A percentile compares a stretch with the other conserved stretches of the same genome.
Evolutionary conservation across 805 yeast genomes (phyloP).

Genomic region (Lipomyces spencermartinsiae): DNA sequence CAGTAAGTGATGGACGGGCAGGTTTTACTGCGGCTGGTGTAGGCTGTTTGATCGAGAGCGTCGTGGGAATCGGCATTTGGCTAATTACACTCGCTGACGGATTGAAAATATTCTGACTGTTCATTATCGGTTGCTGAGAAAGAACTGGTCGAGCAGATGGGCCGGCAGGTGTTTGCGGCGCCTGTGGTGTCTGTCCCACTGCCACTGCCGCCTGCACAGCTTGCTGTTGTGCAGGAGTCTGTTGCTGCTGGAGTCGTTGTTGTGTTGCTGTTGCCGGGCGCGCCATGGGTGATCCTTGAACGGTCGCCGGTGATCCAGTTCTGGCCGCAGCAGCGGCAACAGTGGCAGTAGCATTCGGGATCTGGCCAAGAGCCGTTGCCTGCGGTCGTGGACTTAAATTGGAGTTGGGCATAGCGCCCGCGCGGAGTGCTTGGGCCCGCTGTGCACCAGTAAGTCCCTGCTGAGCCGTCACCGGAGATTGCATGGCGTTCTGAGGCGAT

Average conservation of each 20-base stretch:
- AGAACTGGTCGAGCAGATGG: slow-evolving; percentile 44
- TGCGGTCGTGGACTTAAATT: slow-evolving; percentile 28
- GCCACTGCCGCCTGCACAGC: slow-evolving; percentile 19
- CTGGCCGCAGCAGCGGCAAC: slow-evolving; percentile 17
- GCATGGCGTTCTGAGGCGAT: slow-evolving; percentile 29
- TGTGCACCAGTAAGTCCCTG: slow-evolving; percentile 10
- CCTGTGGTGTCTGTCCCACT: slow-evolving; percentile 8
- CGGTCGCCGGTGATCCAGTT: slow-evolving; percentile 14
- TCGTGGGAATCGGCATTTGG: slow-evolving; percentile 61
- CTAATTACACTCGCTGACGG: slow-evolving; percentile 42
- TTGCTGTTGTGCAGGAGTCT: slow-evolving; percentile 15
- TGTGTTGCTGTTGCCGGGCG: slow-evolving; percentile 39
- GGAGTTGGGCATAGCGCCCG: slow-evolving; percentile 15
- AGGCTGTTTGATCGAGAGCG: slow-evolving; percentile 68
- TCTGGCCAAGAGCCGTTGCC: slow-evolving; percentile 14
- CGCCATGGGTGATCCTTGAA: slow-evolving; percentile 23
- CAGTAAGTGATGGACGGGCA: slow-evolving; percentile 80
- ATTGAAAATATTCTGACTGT: slow-evolving; percentile 48
- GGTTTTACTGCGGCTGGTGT: slow-evolving; percentile 69
- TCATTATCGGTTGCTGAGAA: slow-evolving; percentile 47
- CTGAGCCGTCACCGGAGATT: slow-evolving; percentile 22
- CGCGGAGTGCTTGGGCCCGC: slow-evolving; percentile 25
- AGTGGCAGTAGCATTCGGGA: slow-evolving; percentile 12
- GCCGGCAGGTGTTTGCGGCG: slow-evolving; percentile 34
- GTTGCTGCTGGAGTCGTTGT: slow-evolving; percentile 24